Evolutionary conservation across 495 filamentous ascomycete species (phyloP), one percentile per base, ranked within the genome.

Genomic region (Niebla homalea): DNA sequence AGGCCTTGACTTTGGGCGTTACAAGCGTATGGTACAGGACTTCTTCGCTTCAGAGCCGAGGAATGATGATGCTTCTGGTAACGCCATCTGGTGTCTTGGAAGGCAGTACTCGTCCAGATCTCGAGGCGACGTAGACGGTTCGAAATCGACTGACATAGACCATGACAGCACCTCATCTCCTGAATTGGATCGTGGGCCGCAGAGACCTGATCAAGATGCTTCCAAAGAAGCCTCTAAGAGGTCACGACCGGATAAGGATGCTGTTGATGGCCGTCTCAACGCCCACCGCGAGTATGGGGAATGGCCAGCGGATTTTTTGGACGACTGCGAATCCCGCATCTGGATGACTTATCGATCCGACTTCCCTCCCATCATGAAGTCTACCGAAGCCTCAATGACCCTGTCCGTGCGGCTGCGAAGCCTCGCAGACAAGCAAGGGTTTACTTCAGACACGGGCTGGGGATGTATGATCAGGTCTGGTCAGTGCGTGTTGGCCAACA

Each of bases 381-480:
- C 79, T 12, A 69, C 78, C n/a, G 81, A 86, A 46, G 72, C 81
- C n/a, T 75, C 78, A 1, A 79, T 96, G 74, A 89, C 87, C n/a
- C 76, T 96, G 36, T 67, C 85, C 18, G 89, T 95, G 61, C 82
- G 87, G 35, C 65, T 97, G 50, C 78, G 87, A 57, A 90, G 73
- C 40, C 85, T 96, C 25, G 76, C 79, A 23, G 87, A 92, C 48
- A 74, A 85, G 23, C 72, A 72, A 21, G 89, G 88, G 18, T 99
- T 99, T 68, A 82, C 87, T 19, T 90, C 86, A 2, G 93, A 99
- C 65, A 87, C 86, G 0, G 92, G 92, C 32, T 99, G 93, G 89
- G 93, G 93, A 1, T 99, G 93, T 60, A 99, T 99, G 93, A 97
- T 99, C 56, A 74, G 93, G 57, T 94, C 90, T 0, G 93, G 92